A percentile compares a stretch with the other conserved stretches of the same genome.
phyloP scores from a whole-genome alignment of 2,329 filamentous ascomycete genomes.

The Cladobotryum protrusum region DNA sequence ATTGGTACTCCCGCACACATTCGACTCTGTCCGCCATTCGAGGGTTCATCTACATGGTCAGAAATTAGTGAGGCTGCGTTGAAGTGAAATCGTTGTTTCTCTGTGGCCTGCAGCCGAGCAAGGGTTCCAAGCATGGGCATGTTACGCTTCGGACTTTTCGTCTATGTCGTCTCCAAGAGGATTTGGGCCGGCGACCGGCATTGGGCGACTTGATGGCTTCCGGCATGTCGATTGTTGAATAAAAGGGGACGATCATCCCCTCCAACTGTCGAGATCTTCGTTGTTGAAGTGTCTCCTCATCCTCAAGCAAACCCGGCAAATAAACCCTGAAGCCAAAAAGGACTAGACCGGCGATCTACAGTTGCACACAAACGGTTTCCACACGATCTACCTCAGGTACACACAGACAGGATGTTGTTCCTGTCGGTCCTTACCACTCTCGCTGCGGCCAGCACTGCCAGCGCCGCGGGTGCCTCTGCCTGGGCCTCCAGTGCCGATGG shows the following conservation, averaged over 20 bases:
- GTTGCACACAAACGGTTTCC: no score
- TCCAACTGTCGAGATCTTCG: background rate
- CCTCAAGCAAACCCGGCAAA: background rate
- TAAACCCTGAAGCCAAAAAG: no score
- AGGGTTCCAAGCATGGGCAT: no score
- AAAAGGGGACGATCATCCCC: slow-evolving; percentile 8
- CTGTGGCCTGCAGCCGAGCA: no score
- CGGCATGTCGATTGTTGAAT: background rate
- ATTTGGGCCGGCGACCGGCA: background rate
- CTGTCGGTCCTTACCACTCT: slow-evolving; percentile 7
- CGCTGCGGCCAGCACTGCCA: slow-evolving; percentile 6
- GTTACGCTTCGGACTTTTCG: background rate
- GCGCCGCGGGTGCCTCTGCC: slow-evolving; percentile 9
- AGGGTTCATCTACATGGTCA: no score
- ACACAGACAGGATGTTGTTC: slow-evolving; percentile 6
- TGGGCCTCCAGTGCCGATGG: slow-evolving; percentile 30
- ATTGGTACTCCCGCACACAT: background rate
- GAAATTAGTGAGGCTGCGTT: no score
- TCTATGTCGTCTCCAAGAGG: background rate
- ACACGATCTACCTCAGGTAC: background rate
- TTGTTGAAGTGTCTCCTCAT: background rate
- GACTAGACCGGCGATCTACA: no score
- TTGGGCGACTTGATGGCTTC: background rate
- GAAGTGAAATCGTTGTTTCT: no score
- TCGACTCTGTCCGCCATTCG: no score